Conservation (phyloP, 352 stramenopile species). For the Globisporangium radiosum region DNA sequence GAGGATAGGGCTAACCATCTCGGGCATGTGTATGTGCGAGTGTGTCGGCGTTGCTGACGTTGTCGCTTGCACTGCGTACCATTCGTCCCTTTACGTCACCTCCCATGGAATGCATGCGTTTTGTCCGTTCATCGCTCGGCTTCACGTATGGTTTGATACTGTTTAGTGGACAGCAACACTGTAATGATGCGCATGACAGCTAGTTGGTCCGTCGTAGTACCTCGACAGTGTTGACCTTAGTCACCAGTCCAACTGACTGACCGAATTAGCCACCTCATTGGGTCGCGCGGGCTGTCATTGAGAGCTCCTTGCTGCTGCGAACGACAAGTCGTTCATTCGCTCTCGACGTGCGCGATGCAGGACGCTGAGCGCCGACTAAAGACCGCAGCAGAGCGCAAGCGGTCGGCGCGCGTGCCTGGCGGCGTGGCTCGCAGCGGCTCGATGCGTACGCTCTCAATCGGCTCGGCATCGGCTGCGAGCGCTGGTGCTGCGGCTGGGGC, state of each 20-base stretch:
- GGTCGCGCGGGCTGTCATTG: not conserved
- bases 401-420: not conserved
- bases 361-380: conserved; percentile 3
- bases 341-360: not conserved
- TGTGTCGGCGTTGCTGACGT: too few relatives aligned
- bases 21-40: too few relatives aligned
- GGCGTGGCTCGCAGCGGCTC: not conserved
- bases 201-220: not conserved
- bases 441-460: not conserved
- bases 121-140: too few relatives aligned
- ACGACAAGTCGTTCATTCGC: not conserved
- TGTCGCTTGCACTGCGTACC: too few relatives aligned
- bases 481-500: not conserved
- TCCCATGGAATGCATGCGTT: too few relatives aligned
- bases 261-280: too few relatives aligned
- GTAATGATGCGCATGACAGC: too few relatives aligned
- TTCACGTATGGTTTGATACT: too few relatives aligned
- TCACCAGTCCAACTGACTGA: not conserved
- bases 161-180: too few relatives aligned
- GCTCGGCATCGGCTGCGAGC: not conserved
- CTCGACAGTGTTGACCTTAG: not conserved
- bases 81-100: too few relatives aligned
- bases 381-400: conserved; percentile 1
- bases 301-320: not conserved
- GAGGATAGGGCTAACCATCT: too few relatives aligned